Conservation (phyloP, 2,329 filamentous ascomycete species). For the Orbilia ellipsospora region DNA sequence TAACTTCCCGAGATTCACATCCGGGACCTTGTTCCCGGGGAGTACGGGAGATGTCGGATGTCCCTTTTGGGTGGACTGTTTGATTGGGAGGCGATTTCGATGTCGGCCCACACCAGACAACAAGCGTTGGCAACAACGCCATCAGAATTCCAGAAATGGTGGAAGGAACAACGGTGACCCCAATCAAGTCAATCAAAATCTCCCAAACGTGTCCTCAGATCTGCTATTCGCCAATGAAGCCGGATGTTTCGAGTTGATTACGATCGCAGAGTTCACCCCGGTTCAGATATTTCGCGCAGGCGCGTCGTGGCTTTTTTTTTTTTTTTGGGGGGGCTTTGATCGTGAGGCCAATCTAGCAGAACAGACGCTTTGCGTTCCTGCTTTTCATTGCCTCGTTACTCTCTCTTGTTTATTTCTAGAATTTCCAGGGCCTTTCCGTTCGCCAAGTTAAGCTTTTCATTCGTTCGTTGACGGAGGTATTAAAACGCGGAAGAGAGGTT, state of each 20-base stretch:
- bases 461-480: too few species aligned
- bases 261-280: constrained; percentile 4
- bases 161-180: background rate
- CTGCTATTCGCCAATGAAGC: background rate
- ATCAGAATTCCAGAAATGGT: background rate
- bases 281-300: constrained; percentile 4
- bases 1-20: background rate
- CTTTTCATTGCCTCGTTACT: too few species aligned
- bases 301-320: constrained; percentile 17
- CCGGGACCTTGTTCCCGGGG: background rate
- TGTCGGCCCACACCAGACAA: constrained; percentile 9
- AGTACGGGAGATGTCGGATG: constrained; percentile 45
- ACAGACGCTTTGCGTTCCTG: too few species aligned
- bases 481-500: too few species aligned
- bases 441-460: too few species aligned
- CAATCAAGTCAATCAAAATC: constrained; percentile 2
- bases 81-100: background rate
- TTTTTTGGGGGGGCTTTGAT: constrained; percentile 30
- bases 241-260: constrained; percentile 16
- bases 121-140: background rate
- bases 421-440: too few species aligned
- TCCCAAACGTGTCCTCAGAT: constrained; percentile 9
- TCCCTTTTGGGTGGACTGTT: background rate
- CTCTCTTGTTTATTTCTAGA: too few species aligned
- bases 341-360: background rate